Evolutionary conservation across 1,139 yeast species (phyloP).

Genomic region (Blastobotrys capitulatus): DNA sequence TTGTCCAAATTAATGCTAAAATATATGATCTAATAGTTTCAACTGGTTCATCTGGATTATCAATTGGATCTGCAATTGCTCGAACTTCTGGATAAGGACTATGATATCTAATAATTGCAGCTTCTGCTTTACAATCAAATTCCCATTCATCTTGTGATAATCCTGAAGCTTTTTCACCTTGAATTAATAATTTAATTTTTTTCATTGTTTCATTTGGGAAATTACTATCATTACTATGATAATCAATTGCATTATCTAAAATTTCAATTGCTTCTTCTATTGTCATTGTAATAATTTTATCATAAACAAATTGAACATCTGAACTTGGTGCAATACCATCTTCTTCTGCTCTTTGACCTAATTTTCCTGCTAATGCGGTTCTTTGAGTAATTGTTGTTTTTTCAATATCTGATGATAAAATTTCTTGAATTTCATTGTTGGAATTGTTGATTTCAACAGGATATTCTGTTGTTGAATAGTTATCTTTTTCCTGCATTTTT

Average conservation of each 20-base stretch:
- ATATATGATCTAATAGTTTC: conserved; percentile 57
- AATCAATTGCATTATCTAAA: conserved; percentile 36
- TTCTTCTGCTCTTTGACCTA: conserved; percentile 9
- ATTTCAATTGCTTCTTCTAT: conserved; percentile 41
- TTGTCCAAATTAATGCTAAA: conserved; percentile 52
- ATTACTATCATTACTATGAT: conserved; percentile 48
- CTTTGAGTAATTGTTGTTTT: neutral
- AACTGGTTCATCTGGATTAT: conserved; percentile 42
- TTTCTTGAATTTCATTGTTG: neutral
- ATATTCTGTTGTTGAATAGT: neutral
- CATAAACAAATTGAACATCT: conserved; percentile 34
- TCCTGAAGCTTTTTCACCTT: conserved; percentile 26
- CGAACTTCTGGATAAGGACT: conserved; percentile 66
- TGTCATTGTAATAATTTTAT: conserved; percentile 37
- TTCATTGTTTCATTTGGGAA: conserved; percentile 34
- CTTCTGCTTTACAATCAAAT: conserved; percentile 37
- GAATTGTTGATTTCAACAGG: neutral
- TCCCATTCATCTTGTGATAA: conserved; percentile 19
- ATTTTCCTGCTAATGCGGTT: neutral
- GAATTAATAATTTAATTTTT: conserved; percentile 16
- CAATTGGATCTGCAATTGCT: conserved; percentile 46
- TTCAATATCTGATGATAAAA: neutral
- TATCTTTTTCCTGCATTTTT: neutral
- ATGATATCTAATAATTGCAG: conserved; percentile 45
- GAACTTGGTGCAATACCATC: conserved; percentile 11